Percentiles rank a stretch among this genome's conserved stretches.
These are phyloP conservation scores for Boletus reticuloceps DNA, from an alignment of 768 basidiomycete species.

Conservation along the genomic window DNA sequence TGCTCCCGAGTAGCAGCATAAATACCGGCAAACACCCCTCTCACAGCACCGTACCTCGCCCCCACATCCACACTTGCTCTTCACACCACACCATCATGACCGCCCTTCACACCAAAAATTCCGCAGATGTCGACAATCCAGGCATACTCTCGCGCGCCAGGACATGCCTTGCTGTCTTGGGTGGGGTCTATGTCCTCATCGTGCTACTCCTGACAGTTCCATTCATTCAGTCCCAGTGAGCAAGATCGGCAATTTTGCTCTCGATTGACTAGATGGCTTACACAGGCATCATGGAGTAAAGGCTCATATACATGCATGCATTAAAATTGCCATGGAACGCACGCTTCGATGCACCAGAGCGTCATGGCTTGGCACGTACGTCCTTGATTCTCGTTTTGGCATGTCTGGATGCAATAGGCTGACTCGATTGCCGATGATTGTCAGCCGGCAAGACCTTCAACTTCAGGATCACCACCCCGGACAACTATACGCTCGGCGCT, in stretches of 20 bases:
- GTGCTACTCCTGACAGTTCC: constrained; percentile 59
- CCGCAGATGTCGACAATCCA: background rate
- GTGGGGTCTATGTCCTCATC: constrained; percentile 50
- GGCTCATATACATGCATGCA: constrained; percentile 63
- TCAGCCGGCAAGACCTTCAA: constrained; percentile 78
- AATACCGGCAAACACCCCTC: constrained; percentile 17
- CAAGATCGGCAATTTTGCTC: constrained; percentile 14
- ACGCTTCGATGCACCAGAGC: constrained; percentile 66
- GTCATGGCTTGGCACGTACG: constrained; percentile 80
- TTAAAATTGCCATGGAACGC: constrained; percentile 61
- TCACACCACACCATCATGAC: constrained; percentile 7
- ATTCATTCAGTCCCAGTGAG: constrained; percentile 69
- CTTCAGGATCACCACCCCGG: constrained; percentile 64
- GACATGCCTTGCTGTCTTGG: constrained; percentile 38
- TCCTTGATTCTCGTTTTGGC: background rate
- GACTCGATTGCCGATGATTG: background rate
- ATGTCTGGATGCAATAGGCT: too few species aligned
- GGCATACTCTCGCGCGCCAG: constrained; percentile 29
- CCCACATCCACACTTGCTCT: background rate
- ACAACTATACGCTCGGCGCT: constrained; percentile 79
- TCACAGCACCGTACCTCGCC: background rate
- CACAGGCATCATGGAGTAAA: constrained; percentile 26
- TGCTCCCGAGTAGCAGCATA: background rate
- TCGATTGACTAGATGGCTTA: constrained; percentile 16
- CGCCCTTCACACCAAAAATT: background rate